Evolutionary conservation across 345 rosid species (phyloP).

Genomic region (Ricinus communis): DNA sequence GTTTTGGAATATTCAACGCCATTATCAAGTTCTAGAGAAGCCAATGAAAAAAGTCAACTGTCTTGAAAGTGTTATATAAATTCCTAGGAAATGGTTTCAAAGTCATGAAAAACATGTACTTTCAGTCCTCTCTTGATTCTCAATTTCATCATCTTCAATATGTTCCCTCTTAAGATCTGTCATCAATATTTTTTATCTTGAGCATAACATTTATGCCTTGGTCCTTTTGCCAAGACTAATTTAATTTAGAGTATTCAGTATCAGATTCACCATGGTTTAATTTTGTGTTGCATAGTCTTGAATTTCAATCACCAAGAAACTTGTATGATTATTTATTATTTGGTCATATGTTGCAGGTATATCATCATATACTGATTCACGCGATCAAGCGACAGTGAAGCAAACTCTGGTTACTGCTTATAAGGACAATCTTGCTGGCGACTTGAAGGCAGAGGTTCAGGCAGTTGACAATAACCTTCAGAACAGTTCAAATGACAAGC

Average conservation of each 20-base stretch:
- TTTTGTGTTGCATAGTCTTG: too few relatives aligned
- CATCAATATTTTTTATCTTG: background rate
- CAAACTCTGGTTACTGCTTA: conserved; percentile 38
- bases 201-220: background rate
- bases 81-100: too few relatives aligned
- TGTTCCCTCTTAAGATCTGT: background rate
- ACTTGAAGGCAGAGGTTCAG: conserved; percentile 36
- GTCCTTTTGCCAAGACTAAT: too few relatives aligned
- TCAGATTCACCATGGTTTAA: too few relatives aligned
- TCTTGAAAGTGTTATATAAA: too few relatives aligned
- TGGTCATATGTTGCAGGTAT: conserved; percentile 31
- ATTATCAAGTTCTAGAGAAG: background rate
- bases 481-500: conserved; percentile 23
- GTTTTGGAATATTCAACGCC: background rate
- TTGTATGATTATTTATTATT: too few relatives aligned
- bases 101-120: too few relatives aligned
- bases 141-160: background rate
- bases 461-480: conserved; percentile 12
- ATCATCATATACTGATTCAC: conserved; percentile 29
- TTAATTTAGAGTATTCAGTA: too few relatives aligned
- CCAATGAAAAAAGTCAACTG: background rate
- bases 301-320: too few relatives aligned
- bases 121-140: background rate
- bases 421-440: conserved; percentile 33
- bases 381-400: conserved; percentile 35